Evolutionary conservation across 2,329 filamentous ascomycete genomes (phyloP), one percentile per base, ranked within the genome.

Genomic region (Aspergillus melleus): DNA sequence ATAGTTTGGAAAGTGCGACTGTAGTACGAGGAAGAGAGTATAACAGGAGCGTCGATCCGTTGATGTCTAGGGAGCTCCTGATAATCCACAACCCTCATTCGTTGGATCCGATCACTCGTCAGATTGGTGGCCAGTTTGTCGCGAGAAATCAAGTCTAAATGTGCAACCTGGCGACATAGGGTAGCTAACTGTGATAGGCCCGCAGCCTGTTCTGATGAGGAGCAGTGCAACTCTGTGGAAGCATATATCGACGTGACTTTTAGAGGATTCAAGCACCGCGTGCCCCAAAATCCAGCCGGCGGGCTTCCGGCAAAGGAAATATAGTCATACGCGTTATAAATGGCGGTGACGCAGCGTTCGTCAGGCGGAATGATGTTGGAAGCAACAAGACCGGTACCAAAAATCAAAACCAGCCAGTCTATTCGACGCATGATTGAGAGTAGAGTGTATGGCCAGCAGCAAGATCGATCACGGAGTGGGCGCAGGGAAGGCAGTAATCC

Each of bases 221-320:
- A 32, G 49, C 76, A 78, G 54, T 75, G 75, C 1, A 70, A 22
- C 4, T 73, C 69, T 1, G 71, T 68, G 1, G 75, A 68, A 2
- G 75, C 74, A 56, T 76, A 78, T 12, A 76, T 72, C 1, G 76
- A 78, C 2, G 64, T 65, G 2, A 76, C 72, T 29, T 67, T 60
- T 1, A 76, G 61, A 0, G 65, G 57, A 58, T 77, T 76, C 20
- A 66, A 71, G 54, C 76, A 78, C 39, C 67, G 61, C 1, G 65
- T 63, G n/a, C 65, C 61, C 64, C 68, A 70, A 46, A 57, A 51
- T 0, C 66, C 66, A 8, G 59, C 60, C 20, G 62, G 49, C 1
- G 66, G 65, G 19, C 59, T 30, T 0, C 69, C 70, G 8, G 63
- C 58, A 56, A 76, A 76, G 0, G 69, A 65, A 54, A 76, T 64